Percentiles rank a stretch among this genome's conserved stretches.
phyloP scores from a whole-genome alignment of 108 stramenopile genomes.

The Stephanodiscus triporus region DNA sequence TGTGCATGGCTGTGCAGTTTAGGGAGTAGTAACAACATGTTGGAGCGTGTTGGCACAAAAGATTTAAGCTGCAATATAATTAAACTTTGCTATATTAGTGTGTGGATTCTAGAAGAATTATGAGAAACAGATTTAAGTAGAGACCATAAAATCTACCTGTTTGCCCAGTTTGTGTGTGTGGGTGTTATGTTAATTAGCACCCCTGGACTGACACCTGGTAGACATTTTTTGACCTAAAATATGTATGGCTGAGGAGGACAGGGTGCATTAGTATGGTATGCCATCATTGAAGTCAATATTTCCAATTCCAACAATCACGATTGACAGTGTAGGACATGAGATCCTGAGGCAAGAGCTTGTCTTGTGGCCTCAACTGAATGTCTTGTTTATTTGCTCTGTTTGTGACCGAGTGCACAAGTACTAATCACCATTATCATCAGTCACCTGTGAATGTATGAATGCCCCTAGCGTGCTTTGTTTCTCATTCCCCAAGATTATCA shows the following conservation, averaged over 20 bases:
- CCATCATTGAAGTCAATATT: constrained; percentile 69
- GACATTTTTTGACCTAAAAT: constrained; percentile 66
- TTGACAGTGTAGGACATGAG: constrained; percentile 77
- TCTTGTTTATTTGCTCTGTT: too few relatives aligned
- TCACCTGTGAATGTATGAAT: too few relatives aligned
- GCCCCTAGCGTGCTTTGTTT: too few relatives aligned
- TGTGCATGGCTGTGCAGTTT: constrained; percentile 32
- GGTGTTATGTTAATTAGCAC: constrained; percentile 68
- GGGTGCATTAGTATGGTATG: constrained; percentile 10
- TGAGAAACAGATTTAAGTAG: constrained; percentile 23
- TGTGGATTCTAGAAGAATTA: too few relatives aligned
- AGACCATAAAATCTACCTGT: constrained; percentile 61
- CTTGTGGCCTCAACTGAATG: constrained; percentile 86
- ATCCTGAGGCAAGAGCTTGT: constrained; percentile 61
- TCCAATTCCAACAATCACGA: constrained; percentile 92
- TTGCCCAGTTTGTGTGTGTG: constrained; percentile 59
- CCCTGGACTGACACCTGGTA: constrained; percentile 60
- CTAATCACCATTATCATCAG: too few relatives aligned
- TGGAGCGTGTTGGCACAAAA: not conserved
- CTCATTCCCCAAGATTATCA: too few relatives aligned
- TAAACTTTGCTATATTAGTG: too few relatives aligned
- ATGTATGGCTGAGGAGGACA: constrained; percentile 14
- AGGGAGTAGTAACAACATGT: not conserved
- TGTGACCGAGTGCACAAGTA: too few relatives aligned
- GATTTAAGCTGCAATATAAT: not conserved